Conservation (phyloP, 257 asterid species). For the Solanum ahanhuiri region DNA sequence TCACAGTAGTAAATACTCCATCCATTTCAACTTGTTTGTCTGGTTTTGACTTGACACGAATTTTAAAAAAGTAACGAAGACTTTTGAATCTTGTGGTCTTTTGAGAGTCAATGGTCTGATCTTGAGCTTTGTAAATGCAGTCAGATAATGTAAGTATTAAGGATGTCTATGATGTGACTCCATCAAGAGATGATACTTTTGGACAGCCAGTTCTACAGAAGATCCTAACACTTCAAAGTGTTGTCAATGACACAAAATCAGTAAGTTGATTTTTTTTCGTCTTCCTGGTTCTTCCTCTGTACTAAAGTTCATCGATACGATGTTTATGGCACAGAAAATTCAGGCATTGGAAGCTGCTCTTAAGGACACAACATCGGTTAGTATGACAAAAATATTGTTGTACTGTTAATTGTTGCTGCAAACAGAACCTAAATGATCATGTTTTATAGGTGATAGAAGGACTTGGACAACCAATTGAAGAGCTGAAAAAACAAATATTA, state of each 20-base stretch:
- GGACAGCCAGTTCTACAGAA: slow-evolving; percentile 14
- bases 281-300: neutral
- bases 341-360: slow-evolving; percentile 45
- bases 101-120: neutral
- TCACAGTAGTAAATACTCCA: neutral
- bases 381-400: neutral
- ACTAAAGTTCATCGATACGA: neutral
- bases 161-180: slow-evolving; percentile 11
- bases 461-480: slow-evolving; percentile 44
- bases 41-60: neutral
- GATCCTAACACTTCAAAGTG: slow-evolving; percentile 33
- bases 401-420: neutral
- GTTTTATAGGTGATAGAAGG: slow-evolving; percentile 38
- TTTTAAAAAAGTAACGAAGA: accelerated
- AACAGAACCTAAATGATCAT: neutral
- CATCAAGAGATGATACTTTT: neutral
- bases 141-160: slow-evolving; percentile 19
- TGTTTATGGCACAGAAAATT: slow-evolving; percentile 36
- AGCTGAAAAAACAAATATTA: slow-evolving; percentile 16
- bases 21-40: neutral
- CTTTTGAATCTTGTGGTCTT: neutral
- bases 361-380: slow-evolving; percentile 52
- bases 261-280: slow-evolving; percentile 16
- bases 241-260: slow-evolving; percentile 29
- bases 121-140: slow-evolving; percentile 9